These are phyloP conservation scores for Pichia cabralensis DNA, from an alignment of 805 yeast species.

Conservation along the genomic window DNA sequence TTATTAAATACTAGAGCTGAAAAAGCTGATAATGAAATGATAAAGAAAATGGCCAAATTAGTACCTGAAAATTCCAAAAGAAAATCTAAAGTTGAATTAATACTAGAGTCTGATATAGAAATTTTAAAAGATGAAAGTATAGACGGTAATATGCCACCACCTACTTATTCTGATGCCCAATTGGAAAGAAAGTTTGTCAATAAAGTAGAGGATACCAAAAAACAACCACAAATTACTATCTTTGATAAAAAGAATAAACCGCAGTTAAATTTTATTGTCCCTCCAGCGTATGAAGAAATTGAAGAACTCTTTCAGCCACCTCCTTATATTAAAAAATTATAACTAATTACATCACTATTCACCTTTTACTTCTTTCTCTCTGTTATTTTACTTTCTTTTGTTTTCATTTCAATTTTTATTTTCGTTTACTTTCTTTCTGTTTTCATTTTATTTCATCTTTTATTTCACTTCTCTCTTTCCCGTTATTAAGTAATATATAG, in stretches of 20 bases:
- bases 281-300: slow-evolving; percentile 12
- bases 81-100: slow-evolving; percentile 17
- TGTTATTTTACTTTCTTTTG: background rate
- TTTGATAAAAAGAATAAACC: slow-evolving; percentile 1
- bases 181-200: background rate
- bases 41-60: slow-evolving; percentile 13
- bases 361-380: background rate
- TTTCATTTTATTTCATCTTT: background rate
- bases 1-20: slow-evolving; percentile 5
- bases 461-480: background rate
- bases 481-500: background rate
- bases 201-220: background rate
- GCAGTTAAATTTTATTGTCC: slow-evolving; percentile 5
- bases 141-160: slow-evolving; percentile 17
- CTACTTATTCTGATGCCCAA: slow-evolving; percentile 10
- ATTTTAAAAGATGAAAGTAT: slow-evolving; percentile 14
- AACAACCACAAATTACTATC: background rate
- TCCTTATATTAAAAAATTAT: too few relatives aligned
- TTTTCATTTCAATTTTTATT: background rate
- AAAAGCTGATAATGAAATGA: slow-evolving; percentile 14
- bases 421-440: background rate
- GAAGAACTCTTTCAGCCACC: slow-evolving; percentile 5
- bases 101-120: slow-evolving; percentile 13
- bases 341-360: too few relatives aligned
- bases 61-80: slow-evolving; percentile 11